Conservation (phyloP, 495 filamentous ascomycete genomes). For the Platismatia glauca region DNA sequence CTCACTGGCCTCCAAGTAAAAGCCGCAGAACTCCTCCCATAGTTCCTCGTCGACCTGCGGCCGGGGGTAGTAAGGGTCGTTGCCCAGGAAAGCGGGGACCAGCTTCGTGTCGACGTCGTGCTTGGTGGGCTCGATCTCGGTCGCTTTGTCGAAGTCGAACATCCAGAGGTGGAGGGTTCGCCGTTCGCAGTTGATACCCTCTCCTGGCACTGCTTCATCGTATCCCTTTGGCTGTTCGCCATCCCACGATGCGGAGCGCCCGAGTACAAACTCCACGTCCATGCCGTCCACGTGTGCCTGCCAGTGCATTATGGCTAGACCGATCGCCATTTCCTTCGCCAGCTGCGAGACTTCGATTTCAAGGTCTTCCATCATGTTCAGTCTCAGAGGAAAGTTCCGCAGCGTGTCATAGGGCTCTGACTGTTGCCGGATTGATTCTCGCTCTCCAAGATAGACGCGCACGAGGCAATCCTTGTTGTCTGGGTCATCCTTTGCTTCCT, state of each 20-base stretch:
- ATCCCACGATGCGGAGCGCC: constrained; percentile 18
- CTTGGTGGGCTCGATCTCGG: constrained; percentile 26
- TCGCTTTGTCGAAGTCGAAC: constrained; percentile 41
- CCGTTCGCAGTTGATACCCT: constrained; percentile 3
- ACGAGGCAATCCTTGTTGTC: constrained; percentile 27
- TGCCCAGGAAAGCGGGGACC: constrained; percentile 30
- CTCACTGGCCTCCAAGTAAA: constrained; percentile 17
- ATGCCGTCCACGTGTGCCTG: constrained; percentile 26
- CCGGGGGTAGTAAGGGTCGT: constrained; percentile 37
- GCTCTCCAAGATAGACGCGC: constrained; percentile 23
- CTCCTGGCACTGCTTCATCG: not conserved
- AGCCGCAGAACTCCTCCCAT: constrained; percentile 29
- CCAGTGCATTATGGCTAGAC: constrained; percentile 29
- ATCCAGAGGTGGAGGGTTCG: constrained; percentile 31
- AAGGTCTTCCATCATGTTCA: constrained; percentile 21
- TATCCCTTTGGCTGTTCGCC: not conserved
- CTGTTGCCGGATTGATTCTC: not conserved
- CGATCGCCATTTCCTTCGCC: constrained; percentile 25
- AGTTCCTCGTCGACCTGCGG: constrained; percentile 26
- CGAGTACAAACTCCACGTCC: constrained; percentile 29
- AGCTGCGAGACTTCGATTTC: constrained; percentile 17
- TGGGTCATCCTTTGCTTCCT: constrained; percentile 19
- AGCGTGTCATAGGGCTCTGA: constrained; percentile 18
- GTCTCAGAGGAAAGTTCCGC: constrained; percentile 25
- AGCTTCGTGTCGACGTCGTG: constrained; percentile 30